Evolutionary conservation across 2,329 filamentous ascomycete genomes (phyloP), one percentile per base, ranked within the genome.

Genomic region (Macrophomina phaseolina): DNA sequence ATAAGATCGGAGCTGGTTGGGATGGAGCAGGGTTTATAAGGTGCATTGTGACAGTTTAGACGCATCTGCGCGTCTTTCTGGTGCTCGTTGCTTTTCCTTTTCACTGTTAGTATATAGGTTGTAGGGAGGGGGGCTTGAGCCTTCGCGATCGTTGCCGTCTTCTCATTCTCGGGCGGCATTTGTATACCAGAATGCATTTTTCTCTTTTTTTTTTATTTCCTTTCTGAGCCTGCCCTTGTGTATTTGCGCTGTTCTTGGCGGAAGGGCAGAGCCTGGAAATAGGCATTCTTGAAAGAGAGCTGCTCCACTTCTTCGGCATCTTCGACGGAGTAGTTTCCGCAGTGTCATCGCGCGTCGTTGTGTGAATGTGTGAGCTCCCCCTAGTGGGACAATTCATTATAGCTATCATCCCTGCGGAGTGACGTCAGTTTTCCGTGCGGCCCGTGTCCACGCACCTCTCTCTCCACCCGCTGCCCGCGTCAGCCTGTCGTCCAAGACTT

Each of bases 141-240:
- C 5, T 40, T 62, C 14, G 23, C 46, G 18, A 23, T 49, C 32
- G 12, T 49, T 49, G 32, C 5, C 18, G 1, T 38, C 28, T 49
- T 23, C 5, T 12, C 6, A 38, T 49, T 23, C 32, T 42, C 18
- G 58, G 42, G 45, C 32, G 58, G 58, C 58, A 62, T 62, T 32
- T 62, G 58, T 62, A 62, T 62, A 62, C 58, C 58, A 49, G 58
- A 62, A 62, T 62, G 58, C 58, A 62, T 62, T 62, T 38, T 48
- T 49, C 32, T n/a, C 28, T 49, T 36, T 48, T 14, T 2, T 18
- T 55, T 11, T 55, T 4, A 38, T 38, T 12, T 38, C 7, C 2
- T 38, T 12, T 38, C 7, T 12, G 11, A 38, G 36, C 4, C 1
- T 38, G 7, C 36, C 36, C 11, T 3, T 38, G 11, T 38, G 23